Conservation (phyloP, 2,329 filamentous ascomycete species). For the Phyllachora maydis region DNA sequence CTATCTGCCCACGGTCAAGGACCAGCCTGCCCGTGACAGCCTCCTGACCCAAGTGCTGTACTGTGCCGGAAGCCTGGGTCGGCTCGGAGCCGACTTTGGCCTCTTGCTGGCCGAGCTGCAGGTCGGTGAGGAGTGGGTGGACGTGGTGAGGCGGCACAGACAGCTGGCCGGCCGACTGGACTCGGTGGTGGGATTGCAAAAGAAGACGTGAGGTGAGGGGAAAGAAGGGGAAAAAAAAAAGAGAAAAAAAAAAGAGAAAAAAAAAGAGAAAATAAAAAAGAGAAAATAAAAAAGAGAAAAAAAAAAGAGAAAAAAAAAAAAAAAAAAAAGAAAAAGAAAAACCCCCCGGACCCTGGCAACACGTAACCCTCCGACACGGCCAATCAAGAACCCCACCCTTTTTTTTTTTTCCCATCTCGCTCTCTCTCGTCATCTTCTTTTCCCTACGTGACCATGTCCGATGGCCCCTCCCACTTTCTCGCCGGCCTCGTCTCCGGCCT, state of each 20-base stretch:
- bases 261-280: no score
- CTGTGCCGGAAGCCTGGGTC: conserved; percentile 74
- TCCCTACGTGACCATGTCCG: conserved; percentile 10
- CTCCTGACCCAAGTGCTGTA: conserved; percentile 84
- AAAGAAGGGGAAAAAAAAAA: background rate
- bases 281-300: no score
- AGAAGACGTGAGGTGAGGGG: conserved; percentile 7
- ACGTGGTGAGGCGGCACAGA: conserved; percentile 73
- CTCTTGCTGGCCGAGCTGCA: conserved; percentile 54
- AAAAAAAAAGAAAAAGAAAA: no score
- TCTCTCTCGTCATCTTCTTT: conserved; percentile 1
- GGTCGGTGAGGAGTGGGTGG: conserved; percentile 53
- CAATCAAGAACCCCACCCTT: no score
- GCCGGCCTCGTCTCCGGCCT: conserved; percentile 79
- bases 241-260: background rate
- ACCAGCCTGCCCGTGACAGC: conserved; percentile 65
- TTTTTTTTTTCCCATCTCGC: no score
- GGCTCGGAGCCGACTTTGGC: conserved; percentile 82
- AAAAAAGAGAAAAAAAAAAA: no score
- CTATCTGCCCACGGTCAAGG: conserved; percentile 67
- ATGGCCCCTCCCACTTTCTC: conserved; percentile 54
- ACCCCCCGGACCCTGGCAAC: no score
- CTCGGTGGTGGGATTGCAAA: conserved; percentile 37
- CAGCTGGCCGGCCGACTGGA: conserved; percentile 64
- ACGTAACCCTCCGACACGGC: no score